Base-by-base conservation (phyloP, 2,329 filamentous ascomycete species). In the Cryphonectria naterciae region DNA sequence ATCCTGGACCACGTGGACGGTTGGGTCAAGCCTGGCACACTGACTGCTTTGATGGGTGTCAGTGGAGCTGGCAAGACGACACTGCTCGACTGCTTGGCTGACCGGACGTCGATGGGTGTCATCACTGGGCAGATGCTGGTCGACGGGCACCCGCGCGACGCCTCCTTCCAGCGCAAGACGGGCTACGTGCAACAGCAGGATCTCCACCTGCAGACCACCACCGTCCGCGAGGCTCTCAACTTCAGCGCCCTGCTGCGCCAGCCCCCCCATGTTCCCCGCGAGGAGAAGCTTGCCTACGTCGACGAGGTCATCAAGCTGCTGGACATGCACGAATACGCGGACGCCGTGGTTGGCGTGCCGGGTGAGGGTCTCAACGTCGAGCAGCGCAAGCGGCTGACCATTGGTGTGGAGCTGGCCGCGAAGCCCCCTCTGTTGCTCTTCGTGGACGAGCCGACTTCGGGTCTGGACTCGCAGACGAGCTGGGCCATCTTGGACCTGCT, bases 391-490 rank as follows among this genome's bases (percentile, higher is more conserved):
- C 72, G 73, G 7, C 43, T 74, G 56, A 74, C 73, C 17, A 74
- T 98, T 74, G 95, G 94, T 81, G 95, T 98, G n/a, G 95, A 98
- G 79, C 87, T 98, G 35, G 95, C 94, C 58, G 95, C 95, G 8
- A 97, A 96, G 83, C 95, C 95, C 7, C 90, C 93, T 41, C 85
- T 97, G 70, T 85, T 97, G 73, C 88, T 97, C 62, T 97, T 97
- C 83, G 88, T 97, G 41, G 94, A 97, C 76, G 94, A 97, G 80
- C 94, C 94, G 25, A 97, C 94, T 4, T 97, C 93, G 56, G 94
- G 94, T 84, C 88, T 97, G 39, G 94, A 97, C 80, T 93, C 90
- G 77, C 93, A 97, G 80, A 97, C 94, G 1, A 95, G 94, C 0
- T 97, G 93, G 93, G 92, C 93, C 74, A 97, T 97, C 77, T 86